A percentile compares a stretch with the other conserved stretches of the same genome.
These are phyloP conservation scores for Suillus brevipes DNA, from an alignment of 768 basidiomycete genomes.

Conservation along the genomic window DNA sequence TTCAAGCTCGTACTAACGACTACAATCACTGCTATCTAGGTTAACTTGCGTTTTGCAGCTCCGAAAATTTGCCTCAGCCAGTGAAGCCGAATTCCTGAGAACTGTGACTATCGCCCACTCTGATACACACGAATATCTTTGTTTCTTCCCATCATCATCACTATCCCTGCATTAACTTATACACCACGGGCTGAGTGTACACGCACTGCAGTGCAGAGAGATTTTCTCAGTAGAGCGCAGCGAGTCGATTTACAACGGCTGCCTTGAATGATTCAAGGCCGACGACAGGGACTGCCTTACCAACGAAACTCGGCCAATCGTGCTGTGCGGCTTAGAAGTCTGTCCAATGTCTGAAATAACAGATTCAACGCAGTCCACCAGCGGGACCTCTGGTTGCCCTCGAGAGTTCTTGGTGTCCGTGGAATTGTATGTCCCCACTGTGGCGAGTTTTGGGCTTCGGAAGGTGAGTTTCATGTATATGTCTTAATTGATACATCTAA, in stretches of 20 bases:
- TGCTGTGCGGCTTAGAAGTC: neutral
- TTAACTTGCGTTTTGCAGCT: neutral
- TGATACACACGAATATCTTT: conserved; percentile 6
- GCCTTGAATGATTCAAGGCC: neutral
- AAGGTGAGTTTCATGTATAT: conserved; percentile 48
- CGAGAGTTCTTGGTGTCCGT: conserved; percentile 62
- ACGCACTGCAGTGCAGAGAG: neutral
- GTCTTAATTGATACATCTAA: conserved; percentile 3
- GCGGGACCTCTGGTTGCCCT: conserved; percentile 16
- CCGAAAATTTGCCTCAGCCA: neutral
- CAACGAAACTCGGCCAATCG: neutral
- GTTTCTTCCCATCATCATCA: neutral
- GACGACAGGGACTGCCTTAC: neutral
- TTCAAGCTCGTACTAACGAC: neutral
- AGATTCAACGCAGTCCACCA: neutral
- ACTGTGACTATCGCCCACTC: neutral
- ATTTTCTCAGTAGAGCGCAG: neutral
- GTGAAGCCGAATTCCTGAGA: conserved; percentile 4
- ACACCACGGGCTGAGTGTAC: neutral
- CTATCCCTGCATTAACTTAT: neutral
- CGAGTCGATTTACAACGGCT: neutral
- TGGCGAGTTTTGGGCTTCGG: conserved; percentile 49
- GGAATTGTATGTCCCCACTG: conserved; percentile 60
- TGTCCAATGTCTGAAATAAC: conserved; percentile 8
- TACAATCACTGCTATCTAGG: neutral